These are phyloP conservation scores for Trichomonas vaginalis DNA, from an alignment of 208 protist genomes.

Conservation along the genomic window DNA sequence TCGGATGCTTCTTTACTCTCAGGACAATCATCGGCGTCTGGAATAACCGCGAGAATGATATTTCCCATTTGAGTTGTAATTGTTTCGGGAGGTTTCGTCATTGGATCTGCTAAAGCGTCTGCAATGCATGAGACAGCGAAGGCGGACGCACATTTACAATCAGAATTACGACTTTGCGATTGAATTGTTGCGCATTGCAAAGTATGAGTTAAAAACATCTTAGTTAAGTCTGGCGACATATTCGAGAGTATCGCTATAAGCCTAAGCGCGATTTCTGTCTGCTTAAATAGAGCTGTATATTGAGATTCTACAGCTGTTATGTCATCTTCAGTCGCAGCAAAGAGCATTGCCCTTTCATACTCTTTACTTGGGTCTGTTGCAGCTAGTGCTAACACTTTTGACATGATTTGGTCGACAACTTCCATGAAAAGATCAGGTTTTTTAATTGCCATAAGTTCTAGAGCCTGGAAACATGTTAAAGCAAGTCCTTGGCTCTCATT, in stretches of 20 bases:
- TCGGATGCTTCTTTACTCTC: neutral
- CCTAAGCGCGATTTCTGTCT: neutral
- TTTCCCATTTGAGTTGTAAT: neutral
- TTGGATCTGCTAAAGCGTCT: neutral
- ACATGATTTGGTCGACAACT: neutral
- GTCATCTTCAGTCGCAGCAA: neutral
- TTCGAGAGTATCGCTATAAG: neutral
- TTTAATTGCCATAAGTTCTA: neutral
- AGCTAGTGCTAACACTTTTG: neutral
- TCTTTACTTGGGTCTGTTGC: neutral
- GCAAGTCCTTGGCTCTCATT: neutral
- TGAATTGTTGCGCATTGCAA: neutral
- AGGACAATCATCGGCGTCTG: neutral
- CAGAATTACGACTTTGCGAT: neutral
- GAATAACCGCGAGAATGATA: neutral
- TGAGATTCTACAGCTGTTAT: neutral
- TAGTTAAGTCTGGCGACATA: neutral
- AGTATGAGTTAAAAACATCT: neutral
- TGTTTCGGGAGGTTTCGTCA: neutral
- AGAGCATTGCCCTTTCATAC: neutral
- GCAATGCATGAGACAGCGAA: neutral
- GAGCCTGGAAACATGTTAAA: neutral
- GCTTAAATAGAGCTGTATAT: neutral
- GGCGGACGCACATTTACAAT: neutral
- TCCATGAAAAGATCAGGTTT: neutral